Percentiles rank a stretch among this genome's conserved stretches.
These are phyloP conservation scores for Pythium monospermum DNA, from an alignment of 352 stramenopile species.

Conservation along the genomic window DNA sequence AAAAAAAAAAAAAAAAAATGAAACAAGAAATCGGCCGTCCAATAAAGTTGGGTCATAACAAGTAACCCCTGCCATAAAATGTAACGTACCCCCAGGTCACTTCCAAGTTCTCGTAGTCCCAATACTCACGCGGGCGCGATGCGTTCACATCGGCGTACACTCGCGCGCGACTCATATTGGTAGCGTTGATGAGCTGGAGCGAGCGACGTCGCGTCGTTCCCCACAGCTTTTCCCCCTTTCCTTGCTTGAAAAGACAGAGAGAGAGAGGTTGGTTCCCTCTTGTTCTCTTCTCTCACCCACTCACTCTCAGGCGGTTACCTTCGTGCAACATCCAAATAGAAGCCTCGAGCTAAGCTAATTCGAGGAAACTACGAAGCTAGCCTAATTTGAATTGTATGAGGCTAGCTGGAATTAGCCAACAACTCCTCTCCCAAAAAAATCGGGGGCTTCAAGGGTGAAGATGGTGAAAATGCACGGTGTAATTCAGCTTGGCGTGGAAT, in stretches of 20 bases:
- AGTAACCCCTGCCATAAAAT: too few species aligned
- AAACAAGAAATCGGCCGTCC: too few species aligned
- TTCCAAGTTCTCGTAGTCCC: conserved; percentile 99
- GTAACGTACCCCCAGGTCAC: conserved; percentile 91
- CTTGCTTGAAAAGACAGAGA: not conserved
- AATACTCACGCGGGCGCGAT: conserved; percentile 97
- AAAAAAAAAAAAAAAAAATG: too few species aligned
- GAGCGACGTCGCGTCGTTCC: conserved; percentile 2
- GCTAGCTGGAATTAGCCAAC: too few species aligned
- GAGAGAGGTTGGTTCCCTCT: not conserved
- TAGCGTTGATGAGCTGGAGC: not conserved
- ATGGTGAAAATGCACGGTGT: too few species aligned
- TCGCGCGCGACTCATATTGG: conserved; percentile 57
- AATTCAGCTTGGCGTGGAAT: too few species aligned
- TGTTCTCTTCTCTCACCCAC: not conserved
- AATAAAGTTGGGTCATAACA: too few species aligned
- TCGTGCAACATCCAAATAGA: not conserved
- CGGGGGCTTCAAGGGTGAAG: too few species aligned
- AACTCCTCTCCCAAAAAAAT: too few species aligned
- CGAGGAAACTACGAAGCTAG: too few species aligned
- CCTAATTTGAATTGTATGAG: too few species aligned
- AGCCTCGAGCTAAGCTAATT: not conserved
- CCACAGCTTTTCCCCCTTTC: conserved; percentile 2
- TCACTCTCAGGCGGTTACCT: not conserved
- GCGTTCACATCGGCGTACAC: conserved; percentile 96